phyloP scores from a whole-genome alignment of 495 filamentous ascomycete genomes.

The Neurospora intermedia region DNA sequence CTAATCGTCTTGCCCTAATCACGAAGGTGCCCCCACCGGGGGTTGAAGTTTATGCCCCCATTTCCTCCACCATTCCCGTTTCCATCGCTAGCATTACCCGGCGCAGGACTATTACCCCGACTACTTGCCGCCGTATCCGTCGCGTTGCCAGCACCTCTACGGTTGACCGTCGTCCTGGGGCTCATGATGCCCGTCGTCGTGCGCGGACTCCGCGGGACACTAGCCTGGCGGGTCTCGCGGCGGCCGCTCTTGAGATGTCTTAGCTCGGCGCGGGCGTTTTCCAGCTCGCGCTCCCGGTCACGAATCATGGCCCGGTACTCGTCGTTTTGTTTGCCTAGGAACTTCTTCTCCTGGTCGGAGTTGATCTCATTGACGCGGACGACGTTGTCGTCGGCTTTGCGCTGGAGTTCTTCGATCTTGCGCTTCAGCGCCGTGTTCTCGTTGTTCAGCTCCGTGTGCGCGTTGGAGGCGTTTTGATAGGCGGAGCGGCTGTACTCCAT shows the following conservation, averaged over 20 bases:
- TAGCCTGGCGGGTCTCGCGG: slow-evolving; percentile 38
- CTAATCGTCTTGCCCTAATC: slow-evolving; percentile 11
- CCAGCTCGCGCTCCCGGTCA: slow-evolving; percentile 51
- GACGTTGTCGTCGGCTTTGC: slow-evolving; percentile 41
- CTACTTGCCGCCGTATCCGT: slow-evolving; percentile 25
- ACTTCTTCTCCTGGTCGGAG: slow-evolving; percentile 22
- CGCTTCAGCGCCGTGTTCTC: slow-evolving; percentile 41
- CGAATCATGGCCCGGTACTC: slow-evolving; percentile 46
- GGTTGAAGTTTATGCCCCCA: slow-evolving; percentile 14
- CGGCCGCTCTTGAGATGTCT: slow-evolving; percentile 35
- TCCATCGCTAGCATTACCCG: slow-evolving; percentile 2
- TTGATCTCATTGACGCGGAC: slow-evolving; percentile 42
- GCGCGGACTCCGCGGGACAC: slow-evolving; percentile 38
- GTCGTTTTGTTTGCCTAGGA: slow-evolving; percentile 25
- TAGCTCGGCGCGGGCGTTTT: slow-evolving; percentile 24
- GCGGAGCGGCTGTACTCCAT: slow-evolving; percentile 49
- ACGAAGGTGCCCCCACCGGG: slow-evolving; percentile 27
- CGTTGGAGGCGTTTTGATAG: slow-evolving; percentile 54
- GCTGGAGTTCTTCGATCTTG: slow-evolving; percentile 37
- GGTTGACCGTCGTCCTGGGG: slow-evolving; percentile 21
- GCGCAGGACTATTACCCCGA: slow-evolving; percentile 35
- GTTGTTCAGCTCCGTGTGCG: slow-evolving; percentile 35
- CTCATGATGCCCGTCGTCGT: slow-evolving; percentile 29
- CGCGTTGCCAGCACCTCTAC: not conserved
- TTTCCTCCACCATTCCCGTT: not conserved